These are phyloP conservation scores for Zalaria sp. DNA, from an alignment of 2,329 filamentous ascomycete genomes.

Conservation along the genomic window DNA sequence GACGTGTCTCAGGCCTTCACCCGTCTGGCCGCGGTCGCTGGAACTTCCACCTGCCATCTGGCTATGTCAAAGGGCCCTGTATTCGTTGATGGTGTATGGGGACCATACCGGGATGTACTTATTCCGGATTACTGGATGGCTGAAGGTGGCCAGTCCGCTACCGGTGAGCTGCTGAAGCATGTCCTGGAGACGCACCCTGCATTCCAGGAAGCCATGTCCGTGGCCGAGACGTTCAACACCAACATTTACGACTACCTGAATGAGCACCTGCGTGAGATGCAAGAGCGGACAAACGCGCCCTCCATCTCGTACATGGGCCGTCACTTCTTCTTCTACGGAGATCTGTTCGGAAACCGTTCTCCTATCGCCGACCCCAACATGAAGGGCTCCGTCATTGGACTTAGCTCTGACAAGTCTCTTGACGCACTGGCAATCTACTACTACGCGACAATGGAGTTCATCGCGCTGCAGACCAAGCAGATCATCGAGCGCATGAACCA, in stretches of 20 bases:
- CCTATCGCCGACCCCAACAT: slow-evolving; percentile 87
- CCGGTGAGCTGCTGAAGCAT: slow-evolving; percentile 85
- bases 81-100: slow-evolving; percentile 94
- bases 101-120: slow-evolving; percentile 87
- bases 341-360: slow-evolving; percentile 91
- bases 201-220: slow-evolving; percentile 63
- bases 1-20: slow-evolving; percentile 88
- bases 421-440: slow-evolving; percentile 85
- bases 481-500: slow-evolving; percentile 92
- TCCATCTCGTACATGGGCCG: slow-evolving; percentile 73
- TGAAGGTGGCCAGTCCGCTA: slow-evolving; percentile 92
- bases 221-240: slow-evolving; percentile 67
- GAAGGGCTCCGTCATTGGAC: slow-evolving; percentile 76
- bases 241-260: slow-evolving; percentile 97
- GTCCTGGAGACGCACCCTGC: slow-evolving; percentile 91
- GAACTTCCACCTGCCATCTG: slow-evolving; percentile 92
- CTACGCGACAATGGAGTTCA: slow-evolving; percentile 95
- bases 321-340: slow-evolving; percentile 97
- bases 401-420: slow-evolving; percentile 74
- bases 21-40: slow-evolving; percentile 82
- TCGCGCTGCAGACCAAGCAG: slow-evolving; percentile 89
- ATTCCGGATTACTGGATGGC: slow-evolving; percentile 92
- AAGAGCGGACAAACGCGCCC: slow-evolving; percentile 53
- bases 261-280: slow-evolving; percentile 65
- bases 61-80: slow-evolving; percentile 89